Percentiles rank a stretch among this genome's conserved stretches.
phyloP scores from a whole-genome alignment of 2,329 filamentous ascomycete species.

The Diaporthe australafricana region DNA sequence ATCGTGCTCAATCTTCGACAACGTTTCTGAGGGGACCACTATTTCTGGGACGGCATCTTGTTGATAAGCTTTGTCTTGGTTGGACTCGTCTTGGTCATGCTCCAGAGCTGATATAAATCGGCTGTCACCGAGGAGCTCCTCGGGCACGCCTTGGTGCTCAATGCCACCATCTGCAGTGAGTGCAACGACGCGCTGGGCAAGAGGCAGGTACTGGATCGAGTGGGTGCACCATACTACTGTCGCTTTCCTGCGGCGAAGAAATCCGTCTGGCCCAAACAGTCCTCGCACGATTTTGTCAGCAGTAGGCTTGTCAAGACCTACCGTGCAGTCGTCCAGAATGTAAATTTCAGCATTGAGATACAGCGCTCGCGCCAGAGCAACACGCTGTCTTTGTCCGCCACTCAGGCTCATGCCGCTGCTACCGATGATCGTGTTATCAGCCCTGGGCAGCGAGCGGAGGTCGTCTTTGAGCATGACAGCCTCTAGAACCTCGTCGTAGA shows the following conservation, averaged over 20 bases:
- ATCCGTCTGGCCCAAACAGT: background rate
- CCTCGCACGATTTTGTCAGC: conserved; percentile 19
- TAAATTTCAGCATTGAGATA: conserved; percentile 27
- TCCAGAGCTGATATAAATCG: background rate
- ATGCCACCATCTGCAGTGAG: conserved; percentile 9
- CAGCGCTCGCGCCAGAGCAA: conserved; percentile 37
- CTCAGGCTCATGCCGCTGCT: conserved; percentile 55
- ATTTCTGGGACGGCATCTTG: no score
- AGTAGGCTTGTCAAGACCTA: conserved; percentile 30
- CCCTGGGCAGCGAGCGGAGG: conserved; percentile 46
- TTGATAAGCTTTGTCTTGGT: background rate
- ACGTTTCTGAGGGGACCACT: background rate
- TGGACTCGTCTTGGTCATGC: background rate
- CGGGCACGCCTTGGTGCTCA: background rate
- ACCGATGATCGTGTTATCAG: conserved; percentile 53
- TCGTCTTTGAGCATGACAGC: conserved; percentile 49
- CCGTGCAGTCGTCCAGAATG: conserved; percentile 31
- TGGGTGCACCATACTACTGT: conserved; percentile 51
- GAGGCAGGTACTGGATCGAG: conserved; percentile 41
- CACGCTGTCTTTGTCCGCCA: conserved; percentile 54
- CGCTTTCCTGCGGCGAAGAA: conserved; percentile 45
- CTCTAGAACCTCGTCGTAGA: conserved; percentile 50
- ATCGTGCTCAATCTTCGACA: background rate
- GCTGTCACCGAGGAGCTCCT: conserved; percentile 1
- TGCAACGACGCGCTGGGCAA: background rate